Percentiles rank a stretch among this genome's conserved stretches.
These are phyloP conservation scores for Pichia sp. DNA, from an alignment of 1,139 yeast genomes.

Conservation along the genomic window DNA sequence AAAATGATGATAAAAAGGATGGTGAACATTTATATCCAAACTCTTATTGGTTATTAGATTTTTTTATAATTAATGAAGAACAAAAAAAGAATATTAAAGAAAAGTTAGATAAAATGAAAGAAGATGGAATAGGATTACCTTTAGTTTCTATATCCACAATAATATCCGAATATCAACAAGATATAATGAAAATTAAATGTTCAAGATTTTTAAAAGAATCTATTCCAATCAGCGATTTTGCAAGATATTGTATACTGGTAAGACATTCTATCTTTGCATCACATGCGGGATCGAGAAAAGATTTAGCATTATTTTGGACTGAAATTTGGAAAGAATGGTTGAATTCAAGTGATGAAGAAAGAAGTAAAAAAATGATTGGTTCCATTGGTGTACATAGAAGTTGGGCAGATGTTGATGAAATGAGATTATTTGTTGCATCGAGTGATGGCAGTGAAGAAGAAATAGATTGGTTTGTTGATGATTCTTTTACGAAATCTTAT, in stretches of 20 bases:
- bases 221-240: slow-evolving; percentile 26
- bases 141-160: slow-evolving; percentile 11
- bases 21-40: not conserved
- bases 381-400: slow-evolving; percentile 12
- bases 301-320: slow-evolving; percentile 24
- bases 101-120: slow-evolving; percentile 8
- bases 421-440: slow-evolving; percentile 15
- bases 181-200: slow-evolving; percentile 11
- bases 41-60: slow-evolving; percentile 12
- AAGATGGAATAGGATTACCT: slow-evolving; percentile 10
- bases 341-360: slow-evolving; percentile 16
- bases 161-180: slow-evolving; percentile 13
- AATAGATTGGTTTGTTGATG: slow-evolving; percentile 7
- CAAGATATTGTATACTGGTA: slow-evolving; percentile 23
- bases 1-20: not conserved
- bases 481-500: not conserved
- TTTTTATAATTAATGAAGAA: slow-evolving; percentile 13
- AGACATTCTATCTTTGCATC: slow-evolving; percentile 17
- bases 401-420: slow-evolving; percentile 22
- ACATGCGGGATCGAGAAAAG: slow-evolving; percentile 18
- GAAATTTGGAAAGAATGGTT: slow-evolving; percentile 23
- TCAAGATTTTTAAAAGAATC: slow-evolving; percentile 20
- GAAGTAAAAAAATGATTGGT: slow-evolving; percentile 14
- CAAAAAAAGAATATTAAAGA: slow-evolving; percentile 8
- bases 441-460: slow-evolving; percentile 17